Evolutionary conservation across 495 filamentous ascomycete species (phyloP).

Genomic region (Niebla homalea): DNA sequence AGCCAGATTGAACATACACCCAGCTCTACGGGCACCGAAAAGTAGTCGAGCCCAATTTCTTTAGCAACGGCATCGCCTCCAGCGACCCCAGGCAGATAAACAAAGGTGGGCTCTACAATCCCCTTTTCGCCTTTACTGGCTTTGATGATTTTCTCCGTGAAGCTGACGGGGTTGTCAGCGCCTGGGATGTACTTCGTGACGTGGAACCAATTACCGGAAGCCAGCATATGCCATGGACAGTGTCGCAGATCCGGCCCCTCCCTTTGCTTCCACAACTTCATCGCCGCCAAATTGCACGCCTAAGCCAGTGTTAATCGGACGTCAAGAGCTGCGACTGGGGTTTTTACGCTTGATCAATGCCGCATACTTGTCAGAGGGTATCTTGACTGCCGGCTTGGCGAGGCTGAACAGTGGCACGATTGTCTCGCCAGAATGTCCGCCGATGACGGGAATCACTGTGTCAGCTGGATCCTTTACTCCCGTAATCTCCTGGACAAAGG

Average conservation of each 20-base stretch:
- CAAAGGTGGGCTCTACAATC: slow-evolving; percentile 84
- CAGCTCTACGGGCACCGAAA: slow-evolving; percentile 89
- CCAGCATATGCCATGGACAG: slow-evolving; percentile 97
- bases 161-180: slow-evolving; percentile 39
- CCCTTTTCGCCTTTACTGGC: slow-evolving; percentile 77
- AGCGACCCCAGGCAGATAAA: slow-evolving; percentile 81
- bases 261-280: slow-evolving; percentile 97
- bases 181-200: not conserved
- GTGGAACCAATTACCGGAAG: slow-evolving; percentile 52
- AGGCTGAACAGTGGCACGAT: slow-evolving; percentile 97
- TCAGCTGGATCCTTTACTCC: slow-evolving; percentile 72
- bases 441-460: slow-evolving; percentile 78
- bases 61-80: slow-evolving; percentile 77
- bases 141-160: slow-evolving; percentile 85
- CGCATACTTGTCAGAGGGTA: slow-evolving; percentile 76
- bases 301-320: slow-evolving; percentile 18
- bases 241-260: slow-evolving; percentile 86
- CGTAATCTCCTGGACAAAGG: slow-evolving; percentile 77
- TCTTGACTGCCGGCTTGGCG: slow-evolving; percentile 60
- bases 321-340: not conserved
- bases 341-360: slow-evolving; percentile 68
- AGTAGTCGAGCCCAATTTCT: slow-evolving; percentile 77
- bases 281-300: slow-evolving; percentile 96
- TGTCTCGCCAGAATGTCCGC: slow-evolving; percentile 93
- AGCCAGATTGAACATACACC: slow-evolving; percentile 51